Base-by-base conservation (phyloP, 768 basidiomycete genomes). In the Lactifluus hygrophoroides region DNA sequence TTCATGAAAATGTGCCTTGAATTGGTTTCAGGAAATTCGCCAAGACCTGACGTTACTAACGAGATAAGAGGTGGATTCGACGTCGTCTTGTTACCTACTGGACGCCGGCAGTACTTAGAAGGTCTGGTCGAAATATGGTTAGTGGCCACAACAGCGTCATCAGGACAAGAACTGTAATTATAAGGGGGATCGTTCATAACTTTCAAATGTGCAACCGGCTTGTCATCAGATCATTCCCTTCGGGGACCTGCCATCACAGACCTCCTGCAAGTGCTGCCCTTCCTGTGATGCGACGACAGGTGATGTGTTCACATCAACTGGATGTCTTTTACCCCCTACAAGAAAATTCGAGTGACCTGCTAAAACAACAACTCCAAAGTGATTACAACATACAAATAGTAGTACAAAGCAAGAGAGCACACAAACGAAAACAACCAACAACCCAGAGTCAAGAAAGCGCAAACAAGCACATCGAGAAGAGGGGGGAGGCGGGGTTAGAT, bases 321-420 rank as follows among this genome's bases (percentile, higher is more conserved):
- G 30, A 32, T 32, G 30, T 32, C 2, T 32, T 32, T 32, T 5
- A 7, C 10, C 30, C 30, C 30, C 30, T 32, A 32, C 30, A 7
- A 4, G 35, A 35, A 28, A 25, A 16, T 25, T 28, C 16, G 5
- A 16, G 8, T 16, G 25, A 25, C n/a, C 14, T 44, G 10, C 17
- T 35, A 48, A 25, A 50, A 37, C 42, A 37, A 44, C 42, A 5
- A 59, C 54, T 59, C 54, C 58, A 46, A 64, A 54, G 48, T 45
- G 42, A n/a, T n/a, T n/a, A n/a, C n/a, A 10, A 34, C 51, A 40
- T 58, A 55, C 48, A 51, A 16, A 27, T 55, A 51, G 34, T 32
- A 38, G 28, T 60, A 60, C 54, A 55, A 25, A 13, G n/a, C n/a
- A 32, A 49, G 13, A 32, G 46, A 51, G 34, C 17, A 44, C 16